Evolutionary conservation across 257 asterid species (phyloP).

Genomic region (Solanum medicagineum): DNA sequence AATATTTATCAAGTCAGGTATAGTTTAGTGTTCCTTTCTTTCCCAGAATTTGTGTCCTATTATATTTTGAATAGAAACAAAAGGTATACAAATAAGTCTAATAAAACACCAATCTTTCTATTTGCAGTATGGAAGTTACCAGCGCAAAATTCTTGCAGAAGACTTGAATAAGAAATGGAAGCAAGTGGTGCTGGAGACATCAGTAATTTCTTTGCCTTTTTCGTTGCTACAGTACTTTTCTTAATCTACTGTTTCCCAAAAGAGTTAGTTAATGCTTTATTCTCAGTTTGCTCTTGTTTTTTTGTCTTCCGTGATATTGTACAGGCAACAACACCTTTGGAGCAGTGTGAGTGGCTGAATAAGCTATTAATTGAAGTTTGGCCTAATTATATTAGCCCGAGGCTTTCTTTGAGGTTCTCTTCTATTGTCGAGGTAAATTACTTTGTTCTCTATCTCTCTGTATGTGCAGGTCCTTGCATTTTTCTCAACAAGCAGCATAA

Average conservation of each 20-base stretch:
- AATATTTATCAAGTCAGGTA: background rate
- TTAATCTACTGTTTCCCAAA: background rate
- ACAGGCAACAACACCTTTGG: constrained; percentile 82
- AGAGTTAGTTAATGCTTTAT: background rate
- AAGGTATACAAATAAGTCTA: background rate
- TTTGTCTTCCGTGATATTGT: background rate
- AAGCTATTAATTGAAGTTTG: constrained; percentile 69
- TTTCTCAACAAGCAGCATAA: background rate
- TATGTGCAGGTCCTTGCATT: background rate
- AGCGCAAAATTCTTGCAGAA: constrained; percentile 49
- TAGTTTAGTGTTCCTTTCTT: background rate
- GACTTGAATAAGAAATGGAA: constrained; percentile 88
- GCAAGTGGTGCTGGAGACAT: constrained; percentile 54
- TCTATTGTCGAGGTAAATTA: constrained; percentile 74
- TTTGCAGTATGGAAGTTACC: constrained; percentile 69
- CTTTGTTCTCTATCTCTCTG: background rate
- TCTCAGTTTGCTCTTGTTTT: background rate
- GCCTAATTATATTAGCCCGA: constrained; percentile 62
- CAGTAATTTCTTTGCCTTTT: constrained; percentile 29
- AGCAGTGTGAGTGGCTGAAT: constrained; percentile 98
- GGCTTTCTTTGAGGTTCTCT: constrained; percentile 76
- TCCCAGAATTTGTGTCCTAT: background rate
- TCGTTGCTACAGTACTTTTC: background rate
- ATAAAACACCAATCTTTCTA: background rate
- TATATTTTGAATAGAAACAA: background rate